Base-by-base conservation (phyloP, 257 asterid species). In the Jasminum sambac region DNA sequence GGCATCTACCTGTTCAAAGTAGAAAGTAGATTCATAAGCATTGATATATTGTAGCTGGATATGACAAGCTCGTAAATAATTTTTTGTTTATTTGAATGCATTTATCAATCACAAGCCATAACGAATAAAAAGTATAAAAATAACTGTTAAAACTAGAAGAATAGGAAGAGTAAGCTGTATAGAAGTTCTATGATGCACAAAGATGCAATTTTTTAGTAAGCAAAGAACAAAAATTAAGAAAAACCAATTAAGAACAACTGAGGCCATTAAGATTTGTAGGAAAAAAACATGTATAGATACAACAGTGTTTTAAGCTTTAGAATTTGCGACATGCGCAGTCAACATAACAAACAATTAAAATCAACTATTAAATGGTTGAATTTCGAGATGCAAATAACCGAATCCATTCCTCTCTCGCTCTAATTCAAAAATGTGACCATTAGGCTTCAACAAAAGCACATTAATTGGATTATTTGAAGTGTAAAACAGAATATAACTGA, bases 1-100 rank as follows among this genome's bases (percentile, higher is more conserved):
- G 91, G 71, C 68, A 78, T 61, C 78, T 80, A 41, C 96, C 97
- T 94, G 86, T 65, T 72, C 7, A 62, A 77, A 67, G 46, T 39
- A n/a, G 34, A 39, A 64, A 46, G 30, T 62, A 26, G 64, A 39
- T 8, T 52, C 26, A 50, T 37, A 8, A 70, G 57, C 11, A 30
- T 34, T 24, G 38, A 38, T 25, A 39, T 64, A 42, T 26, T 62
- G 6, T 8, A 16, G 13, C n/a, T 37, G 34, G 17, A 50, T 64
- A 10, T 59, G 17, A 65, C 46, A 70, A 30, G 60, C 42, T 46
- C 48, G 52, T 52, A 30, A 46, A 11, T 36, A 36, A 34, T 55
- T 65, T 24, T 0, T 42, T 60, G 6, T 4, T 5, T 4, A 14
- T 40, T 46, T 6, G 57, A 43, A 16, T 41, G 38, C 14, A 71